These are phyloP conservation scores for Boletus huronensis DNA, from an alignment of 768 basidiomycete genomes.

Conservation along the genomic window DNA sequence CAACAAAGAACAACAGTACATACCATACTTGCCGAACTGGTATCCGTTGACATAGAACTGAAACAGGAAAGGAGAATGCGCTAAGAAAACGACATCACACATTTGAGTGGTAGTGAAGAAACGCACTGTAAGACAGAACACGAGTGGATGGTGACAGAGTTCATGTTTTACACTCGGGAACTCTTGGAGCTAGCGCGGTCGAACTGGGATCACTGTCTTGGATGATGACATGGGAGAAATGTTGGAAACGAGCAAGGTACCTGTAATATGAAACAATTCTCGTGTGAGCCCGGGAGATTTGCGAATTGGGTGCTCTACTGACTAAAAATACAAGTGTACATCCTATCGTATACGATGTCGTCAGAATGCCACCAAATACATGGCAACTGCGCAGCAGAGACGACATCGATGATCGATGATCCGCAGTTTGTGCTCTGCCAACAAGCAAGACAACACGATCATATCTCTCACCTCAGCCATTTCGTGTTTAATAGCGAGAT, in stretches of 20 bases:
- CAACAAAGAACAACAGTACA: background rate
- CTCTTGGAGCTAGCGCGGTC: too few species aligned
- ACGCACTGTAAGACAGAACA: too few species aligned
- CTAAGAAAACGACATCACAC: background rate
- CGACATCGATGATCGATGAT: background rate
- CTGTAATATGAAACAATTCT: background rate
- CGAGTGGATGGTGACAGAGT: background rate
- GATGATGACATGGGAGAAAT: background rate
- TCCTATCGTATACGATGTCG: background rate
- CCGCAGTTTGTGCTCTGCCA: conserved; percentile 15
- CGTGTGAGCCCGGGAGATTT: background rate
- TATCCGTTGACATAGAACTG: conserved; percentile 29
- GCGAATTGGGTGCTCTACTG: background rate
- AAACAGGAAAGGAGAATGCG: background rate
- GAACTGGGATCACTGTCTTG: background rate
- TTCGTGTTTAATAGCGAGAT: conserved; percentile 16
- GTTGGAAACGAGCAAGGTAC: too few species aligned
- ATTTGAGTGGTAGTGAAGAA: too few species aligned
- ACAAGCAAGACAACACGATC: conserved; percentile 20
- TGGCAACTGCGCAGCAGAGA: background rate
- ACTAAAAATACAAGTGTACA: background rate
- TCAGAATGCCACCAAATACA: conserved; percentile 2
- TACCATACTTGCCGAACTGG: conserved; percentile 29
- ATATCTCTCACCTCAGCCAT: conserved; percentile 8
- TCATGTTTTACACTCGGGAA: background rate